Evolutionary conservation across 441 rosid species (phyloP).

Genomic region (Viola pubescens): DNA sequence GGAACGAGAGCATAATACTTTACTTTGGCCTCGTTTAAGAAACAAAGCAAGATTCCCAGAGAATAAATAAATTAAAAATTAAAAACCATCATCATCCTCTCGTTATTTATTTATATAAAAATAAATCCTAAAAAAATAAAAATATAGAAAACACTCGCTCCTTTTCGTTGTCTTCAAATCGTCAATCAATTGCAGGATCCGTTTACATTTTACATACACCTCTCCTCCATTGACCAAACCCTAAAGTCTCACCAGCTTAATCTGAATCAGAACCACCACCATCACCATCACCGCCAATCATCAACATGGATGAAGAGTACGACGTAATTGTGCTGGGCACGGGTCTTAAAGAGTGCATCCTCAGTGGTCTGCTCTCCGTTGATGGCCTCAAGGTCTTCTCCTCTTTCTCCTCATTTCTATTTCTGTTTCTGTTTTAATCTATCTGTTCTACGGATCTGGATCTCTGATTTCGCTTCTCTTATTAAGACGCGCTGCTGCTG

Average conservation of each 20-base stretch:
- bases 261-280: background rate
- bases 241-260: background rate
- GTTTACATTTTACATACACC: background rate
- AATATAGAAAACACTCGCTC: no score
- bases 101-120: no score
- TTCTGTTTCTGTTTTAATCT: background rate
- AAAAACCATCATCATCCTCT: no score
- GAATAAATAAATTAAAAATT: no score
- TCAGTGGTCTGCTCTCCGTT: constrained; percentile 85
- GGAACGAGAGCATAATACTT: no score
- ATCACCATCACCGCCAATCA: background rate
- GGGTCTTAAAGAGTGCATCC: constrained; percentile 90
- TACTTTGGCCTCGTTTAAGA: no score
- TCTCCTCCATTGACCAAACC: constrained; percentile 4
- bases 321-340: constrained; percentile 78
- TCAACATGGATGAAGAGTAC: constrained; percentile 71
- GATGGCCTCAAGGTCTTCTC: constrained; percentile 70
- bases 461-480: background rate
- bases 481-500: background rate
- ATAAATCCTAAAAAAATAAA: no score
- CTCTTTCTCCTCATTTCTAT: background rate
- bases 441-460: background rate
- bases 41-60: no score
- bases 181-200: no score
- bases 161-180: no score